Conservation (phyloP, 768 basidiomycete genomes). For the Tricholoma matsutake region DNA sequence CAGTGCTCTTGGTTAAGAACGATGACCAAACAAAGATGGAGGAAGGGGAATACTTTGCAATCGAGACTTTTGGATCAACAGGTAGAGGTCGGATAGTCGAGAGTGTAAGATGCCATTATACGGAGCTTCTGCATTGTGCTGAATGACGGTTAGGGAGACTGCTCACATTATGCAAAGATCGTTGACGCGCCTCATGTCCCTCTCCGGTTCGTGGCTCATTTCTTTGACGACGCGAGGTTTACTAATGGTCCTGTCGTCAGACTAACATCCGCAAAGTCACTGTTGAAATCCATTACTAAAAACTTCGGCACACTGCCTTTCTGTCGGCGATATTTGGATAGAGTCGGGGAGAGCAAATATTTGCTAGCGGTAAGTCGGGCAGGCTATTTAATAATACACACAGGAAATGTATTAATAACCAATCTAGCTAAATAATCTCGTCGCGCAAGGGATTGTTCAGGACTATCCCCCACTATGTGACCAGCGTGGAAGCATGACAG, state of each 20-base stretch:
- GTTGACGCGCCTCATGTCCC: slow-evolving; percentile 68
- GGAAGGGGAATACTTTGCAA: slow-evolving; percentile 98
- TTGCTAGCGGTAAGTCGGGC: slow-evolving; percentile 70
- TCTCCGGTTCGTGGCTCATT: slow-evolving; percentile 53
- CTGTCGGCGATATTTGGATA: slow-evolving; percentile 93
- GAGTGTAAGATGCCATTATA: slow-evolving; percentile 41
- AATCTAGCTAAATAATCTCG: slow-evolving; percentile 80
- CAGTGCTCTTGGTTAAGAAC: slow-evolving; percentile 85
- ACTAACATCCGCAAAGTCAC: slow-evolving; percentile 77
- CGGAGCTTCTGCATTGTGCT: background rate
- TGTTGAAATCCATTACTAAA: slow-evolving; percentile 84
- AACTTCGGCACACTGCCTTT: slow-evolving; percentile 96
- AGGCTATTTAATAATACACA: background rate
- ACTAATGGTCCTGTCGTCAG: slow-evolving; percentile 33
- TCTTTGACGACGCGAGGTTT: slow-evolving; percentile 5
- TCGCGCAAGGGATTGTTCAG: slow-evolving; percentile 82
- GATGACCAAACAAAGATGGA: slow-evolving; percentile 96
- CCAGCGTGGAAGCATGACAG: slow-evolving; percentile 83
- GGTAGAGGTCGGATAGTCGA: slow-evolving; percentile 88
- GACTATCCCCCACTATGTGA: slow-evolving; percentile 94
- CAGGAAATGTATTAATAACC: background rate
- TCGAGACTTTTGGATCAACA: slow-evolving; percentile 98
- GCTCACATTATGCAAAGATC: slow-evolving; percentile 87
- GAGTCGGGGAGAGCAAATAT: slow-evolving; percentile 90
- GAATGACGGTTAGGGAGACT: slow-evolving; percentile 63